Evolutionary conservation across 805 yeast genomes (phyloP).

Genomic region (Kodamaea leandrae): DNA sequence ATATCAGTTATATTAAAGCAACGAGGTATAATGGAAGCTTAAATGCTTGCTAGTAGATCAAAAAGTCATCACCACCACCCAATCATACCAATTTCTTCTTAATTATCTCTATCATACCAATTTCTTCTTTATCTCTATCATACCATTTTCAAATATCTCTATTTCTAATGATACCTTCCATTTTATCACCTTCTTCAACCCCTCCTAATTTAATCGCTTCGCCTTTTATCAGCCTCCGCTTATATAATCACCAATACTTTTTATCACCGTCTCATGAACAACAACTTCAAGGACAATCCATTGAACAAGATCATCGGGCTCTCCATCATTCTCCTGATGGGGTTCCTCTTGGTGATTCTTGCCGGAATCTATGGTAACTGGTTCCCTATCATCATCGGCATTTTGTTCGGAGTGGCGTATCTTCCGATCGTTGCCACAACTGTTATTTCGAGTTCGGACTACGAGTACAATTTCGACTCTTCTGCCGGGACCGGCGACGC

Average conservation of each 20-base stretch:
- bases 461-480: constrained; percentile 44
- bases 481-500: constrained; percentile 28
- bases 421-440: constrained; percentile 36
- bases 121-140: not conserved
- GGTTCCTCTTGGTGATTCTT: constrained; percentile 81
- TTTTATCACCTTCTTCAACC: not conserved
- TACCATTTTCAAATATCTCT: too few species aligned
- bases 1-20: too few species aligned
- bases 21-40: too few species aligned
- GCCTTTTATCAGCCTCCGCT: too few species aligned
- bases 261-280: constrained; percentile 5
- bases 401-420: constrained; percentile 41
- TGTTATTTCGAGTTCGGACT: constrained; percentile 33
- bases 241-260: not conserved
- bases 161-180: too few species aligned
- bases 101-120: not conserved
- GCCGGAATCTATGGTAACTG: constrained; percentile 88
- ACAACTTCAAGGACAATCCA: constrained; percentile 42
- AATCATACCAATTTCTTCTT: not conserved
- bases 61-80: too few species aligned
- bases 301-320: constrained; percentile 75
- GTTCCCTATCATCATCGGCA: constrained; percentile 75
- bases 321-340: constrained; percentile 77
- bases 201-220: too few species aligned
- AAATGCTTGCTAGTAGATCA: too few species aligned